Evolutionary conservation across 2,329 filamentous ascomycete genomes (phyloP).

Genomic region (Amylocarpus encephaloides): DNA sequence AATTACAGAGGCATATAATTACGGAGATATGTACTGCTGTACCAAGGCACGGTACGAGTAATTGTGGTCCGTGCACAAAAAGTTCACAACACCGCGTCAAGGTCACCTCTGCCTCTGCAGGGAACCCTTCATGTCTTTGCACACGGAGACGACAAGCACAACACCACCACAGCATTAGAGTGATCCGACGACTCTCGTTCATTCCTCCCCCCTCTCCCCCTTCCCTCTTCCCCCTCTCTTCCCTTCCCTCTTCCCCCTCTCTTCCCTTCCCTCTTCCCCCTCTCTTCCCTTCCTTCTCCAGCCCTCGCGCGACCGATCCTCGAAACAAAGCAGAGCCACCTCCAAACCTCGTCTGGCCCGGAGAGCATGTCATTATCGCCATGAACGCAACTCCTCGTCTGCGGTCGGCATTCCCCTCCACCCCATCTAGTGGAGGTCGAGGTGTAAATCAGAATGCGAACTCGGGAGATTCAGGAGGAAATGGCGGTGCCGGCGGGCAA

Average conservation of each 20-base stretch:
- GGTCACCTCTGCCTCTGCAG: too few species aligned
- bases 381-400: constrained; percentile 81
- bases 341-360: constrained; percentile 6
- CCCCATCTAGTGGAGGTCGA: constrained; percentile 46
- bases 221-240: too few species aligned
- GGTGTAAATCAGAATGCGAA: not conserved
- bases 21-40: too few species aligned
- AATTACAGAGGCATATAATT: too few species aligned
- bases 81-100: too few species aligned
- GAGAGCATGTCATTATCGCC: constrained; percentile 53
- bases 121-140: too few species aligned
- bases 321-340: not conserved
- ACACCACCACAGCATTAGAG: too few species aligned
- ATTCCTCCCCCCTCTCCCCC: too few species aligned
- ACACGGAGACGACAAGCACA: too few species aligned
- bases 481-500: constrained; percentile 18
- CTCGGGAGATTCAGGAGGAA: not conserved
- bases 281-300: not conserved
- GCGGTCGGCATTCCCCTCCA: constrained; percentile 75
- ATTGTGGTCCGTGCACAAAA: too few species aligned
- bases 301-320: not conserved
- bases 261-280: not conserved
- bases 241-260: not conserved
- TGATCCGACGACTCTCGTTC: too few species aligned
- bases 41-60: too few species aligned